Evolutionary conservation across 2,329 filamentous ascomycete species (phyloP).

Genomic region (Epichloe scottii): DNA sequence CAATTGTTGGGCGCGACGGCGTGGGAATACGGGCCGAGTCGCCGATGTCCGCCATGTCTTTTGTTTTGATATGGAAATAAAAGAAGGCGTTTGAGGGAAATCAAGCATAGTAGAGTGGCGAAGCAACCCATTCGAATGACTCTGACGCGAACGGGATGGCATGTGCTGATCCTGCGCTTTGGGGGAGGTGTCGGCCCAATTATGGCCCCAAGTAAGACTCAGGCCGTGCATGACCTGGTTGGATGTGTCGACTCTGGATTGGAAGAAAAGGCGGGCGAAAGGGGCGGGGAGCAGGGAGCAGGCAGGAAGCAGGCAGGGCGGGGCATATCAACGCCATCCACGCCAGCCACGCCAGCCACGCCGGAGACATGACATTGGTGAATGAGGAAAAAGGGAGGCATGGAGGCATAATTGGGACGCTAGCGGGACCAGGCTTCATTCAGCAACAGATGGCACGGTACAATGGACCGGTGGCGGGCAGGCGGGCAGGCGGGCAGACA

Average conservation of each 20-base stretch:
- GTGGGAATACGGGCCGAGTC: background rate
- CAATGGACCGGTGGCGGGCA: too few species aligned
- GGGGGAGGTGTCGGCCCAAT: background rate
- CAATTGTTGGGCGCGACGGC: background rate
- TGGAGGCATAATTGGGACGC: background rate
- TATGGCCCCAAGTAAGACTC: background rate
- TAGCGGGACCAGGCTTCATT: background rate
- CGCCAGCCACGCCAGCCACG: too few species aligned
- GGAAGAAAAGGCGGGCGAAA: background rate
- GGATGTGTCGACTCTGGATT: background rate
- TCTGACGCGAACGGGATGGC: conserved; percentile 3
- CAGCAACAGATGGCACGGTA: background rate
- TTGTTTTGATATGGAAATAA: conserved; percentile 7
- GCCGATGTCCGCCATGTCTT: background rate
- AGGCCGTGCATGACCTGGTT: background rate
- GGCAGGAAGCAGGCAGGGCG: too few species aligned
- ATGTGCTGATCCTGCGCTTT: conserved; percentile 3
- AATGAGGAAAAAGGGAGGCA: background rate
- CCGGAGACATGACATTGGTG: too few species aligned
- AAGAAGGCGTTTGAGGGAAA: conserved; percentile 6
- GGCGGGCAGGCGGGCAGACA: too few species aligned
- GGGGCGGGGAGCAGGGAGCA: background rate
- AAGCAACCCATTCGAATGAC: conserved; percentile 1
- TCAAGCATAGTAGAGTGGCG: conserved; percentile 6
- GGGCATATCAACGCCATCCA: too few species aligned